These are phyloP conservation scores for Malus hybrid DNA, from an alignment of 331 rosid species.

Conservation along the genomic window DNA sequence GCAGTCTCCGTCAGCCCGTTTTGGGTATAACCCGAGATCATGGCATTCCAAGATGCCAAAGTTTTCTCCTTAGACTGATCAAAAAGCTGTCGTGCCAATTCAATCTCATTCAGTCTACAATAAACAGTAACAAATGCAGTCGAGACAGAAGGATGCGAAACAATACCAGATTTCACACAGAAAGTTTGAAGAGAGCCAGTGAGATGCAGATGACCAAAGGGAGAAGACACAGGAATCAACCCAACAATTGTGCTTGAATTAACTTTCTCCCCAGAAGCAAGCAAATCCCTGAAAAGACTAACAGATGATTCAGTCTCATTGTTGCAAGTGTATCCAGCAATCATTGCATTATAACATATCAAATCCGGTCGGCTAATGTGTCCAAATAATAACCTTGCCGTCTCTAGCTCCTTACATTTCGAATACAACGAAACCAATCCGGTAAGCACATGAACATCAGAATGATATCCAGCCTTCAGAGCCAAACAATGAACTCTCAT, in stretches of 20 bases:
- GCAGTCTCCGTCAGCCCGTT: conserved; percentile 80
- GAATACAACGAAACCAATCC: conserved; percentile 84
- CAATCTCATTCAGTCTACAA: conserved; percentile 65
- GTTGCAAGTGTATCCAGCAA: conserved; percentile 73
- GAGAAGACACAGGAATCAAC: conserved; percentile 70
- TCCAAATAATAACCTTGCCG: conserved; percentile 54
- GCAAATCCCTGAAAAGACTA: conserved; percentile 52
- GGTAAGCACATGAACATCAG: conserved; percentile 50
- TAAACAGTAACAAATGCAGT: conserved; percentile 73
- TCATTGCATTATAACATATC: conserved; percentile 77
- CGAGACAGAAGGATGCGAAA: conserved; percentile 59
- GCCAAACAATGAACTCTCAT: conserved; percentile 65
- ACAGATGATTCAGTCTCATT: conserved; percentile 46
- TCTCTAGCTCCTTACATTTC: conserved; percentile 52
- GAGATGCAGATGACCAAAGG: conserved; percentile 52
- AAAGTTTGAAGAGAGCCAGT: conserved; percentile 52
- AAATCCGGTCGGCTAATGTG: conserved; percentile 55
- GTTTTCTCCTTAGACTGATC: conserved; percentile 76
- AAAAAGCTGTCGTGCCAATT: conserved; percentile 61
- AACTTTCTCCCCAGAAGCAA: conserved; percentile 45
- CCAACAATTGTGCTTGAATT: conserved; percentile 84
- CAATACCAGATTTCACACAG: conserved; percentile 55
- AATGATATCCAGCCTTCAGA: conserved; percentile 55
- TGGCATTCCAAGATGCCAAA: conserved; percentile 85
- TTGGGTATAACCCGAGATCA: conserved; percentile 91